These are phyloP conservation scores for Phytophthora quininea DNA, from an alignment of 352 stramenopile genomes.

Conservation along the genomic window DNA sequence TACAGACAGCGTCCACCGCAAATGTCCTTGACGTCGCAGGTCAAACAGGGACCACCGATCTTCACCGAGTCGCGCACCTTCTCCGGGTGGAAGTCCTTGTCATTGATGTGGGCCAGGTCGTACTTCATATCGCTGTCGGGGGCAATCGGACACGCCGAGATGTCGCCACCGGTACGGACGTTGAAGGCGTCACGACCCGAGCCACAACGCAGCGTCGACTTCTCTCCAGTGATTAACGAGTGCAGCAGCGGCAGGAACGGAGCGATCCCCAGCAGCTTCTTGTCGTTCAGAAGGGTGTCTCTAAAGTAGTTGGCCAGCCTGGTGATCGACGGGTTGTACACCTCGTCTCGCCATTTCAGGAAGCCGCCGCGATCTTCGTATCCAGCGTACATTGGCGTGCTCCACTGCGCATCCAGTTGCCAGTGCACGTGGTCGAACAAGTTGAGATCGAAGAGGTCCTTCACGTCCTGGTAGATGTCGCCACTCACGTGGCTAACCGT, in stretches of 20 bases:
- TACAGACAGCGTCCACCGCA: constrained; percentile 46
- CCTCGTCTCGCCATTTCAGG: constrained; percentile 38
- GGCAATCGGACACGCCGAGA: constrained; percentile 42
- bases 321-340: constrained; percentile 46
- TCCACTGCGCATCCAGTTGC: constrained; percentile 46
- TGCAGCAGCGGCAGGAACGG: constrained; percentile 39
- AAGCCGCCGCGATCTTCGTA: constrained; percentile 37
- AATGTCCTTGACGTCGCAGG: constrained; percentile 43
- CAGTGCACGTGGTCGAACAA: constrained; percentile 49
- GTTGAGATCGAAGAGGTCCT: constrained; percentile 33
- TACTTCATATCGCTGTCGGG: constrained; percentile 35
- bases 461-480: constrained; percentile 47
- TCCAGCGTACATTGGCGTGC: constrained; percentile 37
- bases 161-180: constrained; percentile 37
- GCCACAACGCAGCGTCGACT: constrained; percentile 37
- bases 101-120: constrained; percentile 34
- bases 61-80: constrained; percentile 33
- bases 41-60: constrained; percentile 34
- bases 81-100: constrained; percentile 35
- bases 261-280: constrained; percentile 37
- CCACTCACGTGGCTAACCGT: constrained; percentile 39
- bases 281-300: constrained; percentile 26
- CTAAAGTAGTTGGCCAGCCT: constrained; percentile 36
- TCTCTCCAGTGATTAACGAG: constrained; percentile 32
- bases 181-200: constrained; percentile 43